A percentile compares a stretch with the other conserved stretches of the same genome.
Evolutionary conservation across 2,329 filamentous ascomycete species (phyloP).

Genomic region (Pseudocercospora musae): DNA sequence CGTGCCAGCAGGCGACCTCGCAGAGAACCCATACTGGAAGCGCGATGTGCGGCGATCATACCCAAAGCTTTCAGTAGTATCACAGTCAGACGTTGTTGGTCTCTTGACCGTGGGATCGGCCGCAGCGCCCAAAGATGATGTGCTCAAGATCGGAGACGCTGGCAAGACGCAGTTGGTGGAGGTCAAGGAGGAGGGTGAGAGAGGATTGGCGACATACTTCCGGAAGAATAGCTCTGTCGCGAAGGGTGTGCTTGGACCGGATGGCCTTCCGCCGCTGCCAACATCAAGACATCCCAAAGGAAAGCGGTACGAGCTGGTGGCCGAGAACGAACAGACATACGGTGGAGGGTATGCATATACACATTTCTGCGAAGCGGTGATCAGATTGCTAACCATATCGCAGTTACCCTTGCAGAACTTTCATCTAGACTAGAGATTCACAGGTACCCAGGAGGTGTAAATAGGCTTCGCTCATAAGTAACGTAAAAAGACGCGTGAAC

Average conservation of each 20-base stretch:
- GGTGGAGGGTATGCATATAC: constrained; percentile 36
- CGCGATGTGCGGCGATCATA: constrained; percentile 82
- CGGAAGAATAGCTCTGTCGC: constrained; percentile 58
- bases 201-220: constrained; percentile 69
- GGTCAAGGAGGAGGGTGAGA: constrained; percentile 70
- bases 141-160: constrained; percentile 68
- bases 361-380: background rate
- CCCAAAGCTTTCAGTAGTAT: constrained; percentile 73
- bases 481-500: background rate
- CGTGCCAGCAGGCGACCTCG: constrained; percentile 77
- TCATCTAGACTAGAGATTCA: constrained; percentile 27
- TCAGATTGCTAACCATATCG: constrained; percentile 21
- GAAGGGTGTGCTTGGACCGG: constrained; percentile 63
- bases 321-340: constrained; percentile 71
- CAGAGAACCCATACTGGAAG: constrained; percentile 95
- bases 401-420: constrained; percentile 48
- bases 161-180: constrained; percentile 72
- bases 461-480: constrained; percentile 3
- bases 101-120: constrained; percentile 83
- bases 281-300: constrained; percentile 63
- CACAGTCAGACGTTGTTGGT: constrained; percentile 79
- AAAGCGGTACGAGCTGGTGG: constrained; percentile 68
- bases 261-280: constrained; percentile 84
- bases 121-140: constrained; percentile 73
- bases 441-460: constrained; percentile 6